Percentiles rank a stretch among this genome's conserved stretches.
These are phyloP conservation scores for Nemophila menziesii DNA, from an alignment of 257 asterid species.

Conservation along the genomic window DNA sequence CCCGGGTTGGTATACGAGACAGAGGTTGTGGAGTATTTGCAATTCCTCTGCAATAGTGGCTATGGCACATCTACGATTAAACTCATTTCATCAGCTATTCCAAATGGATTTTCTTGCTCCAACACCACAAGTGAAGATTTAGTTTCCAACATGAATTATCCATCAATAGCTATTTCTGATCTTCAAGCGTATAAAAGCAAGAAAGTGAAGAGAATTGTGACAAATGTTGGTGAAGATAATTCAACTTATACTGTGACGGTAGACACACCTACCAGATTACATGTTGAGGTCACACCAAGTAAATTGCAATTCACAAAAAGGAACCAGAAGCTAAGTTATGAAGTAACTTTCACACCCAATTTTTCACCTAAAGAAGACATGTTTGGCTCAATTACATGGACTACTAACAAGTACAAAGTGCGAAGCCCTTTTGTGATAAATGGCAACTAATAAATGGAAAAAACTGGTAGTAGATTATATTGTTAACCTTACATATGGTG, in stretches of 20 bases:
- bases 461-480: too few species aligned
- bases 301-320: constrained; percentile 41
- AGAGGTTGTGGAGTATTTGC: constrained; percentile 29
- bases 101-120: constrained; percentile 52
- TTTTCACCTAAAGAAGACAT: constrained; percentile 15
- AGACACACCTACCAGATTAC: constrained; percentile 26
- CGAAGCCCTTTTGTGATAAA: constrained; percentile 55
- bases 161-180: constrained; percentile 47
- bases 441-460: too few species aligned
- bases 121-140: constrained; percentile 12
- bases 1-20: too few species aligned
- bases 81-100: constrained; percentile 33
- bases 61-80: constrained; percentile 29
- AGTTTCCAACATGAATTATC: constrained; percentile 79
- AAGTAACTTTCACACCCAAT: constrained; percentile 33
- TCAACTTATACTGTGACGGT: constrained; percentile 35
- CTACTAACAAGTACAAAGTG: constrained; percentile 36
- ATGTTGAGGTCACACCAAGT: constrained; percentile 43
- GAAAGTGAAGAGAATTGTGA: constrained; percentile 34
- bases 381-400: constrained; percentile 77
- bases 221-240: constrained; percentile 45
- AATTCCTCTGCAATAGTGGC: constrained; percentile 57
- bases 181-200: constrained; percentile 20
- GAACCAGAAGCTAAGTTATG: too few species aligned
- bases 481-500: too few species aligned